Percentiles rank a stretch among this genome's conserved stretches.
phyloP scores from a whole-genome alignment of 1,139 yeast species.

The Sugiyamaella xylanicola region DNA sequence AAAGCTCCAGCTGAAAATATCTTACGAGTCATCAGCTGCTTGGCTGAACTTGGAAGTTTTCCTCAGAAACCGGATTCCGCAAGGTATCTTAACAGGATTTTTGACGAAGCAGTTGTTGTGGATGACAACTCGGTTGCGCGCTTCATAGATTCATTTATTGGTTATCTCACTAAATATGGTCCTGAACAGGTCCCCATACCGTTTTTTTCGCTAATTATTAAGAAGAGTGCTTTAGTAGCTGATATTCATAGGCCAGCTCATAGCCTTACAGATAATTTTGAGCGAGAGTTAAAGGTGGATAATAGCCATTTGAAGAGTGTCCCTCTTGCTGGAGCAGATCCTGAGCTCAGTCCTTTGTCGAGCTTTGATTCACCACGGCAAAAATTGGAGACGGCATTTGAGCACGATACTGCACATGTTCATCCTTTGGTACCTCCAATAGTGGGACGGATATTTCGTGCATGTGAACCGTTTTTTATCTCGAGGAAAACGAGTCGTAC shows the following conservation, averaged over 20 bases:
- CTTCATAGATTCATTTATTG: slow-evolving; percentile 1
- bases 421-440: neutral
- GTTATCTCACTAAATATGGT: slow-evolving; percentile 8
- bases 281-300: no score
- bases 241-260: no score
- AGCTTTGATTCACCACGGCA: neutral
- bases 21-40: slow-evolving; percentile 2
- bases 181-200: slow-evolving; percentile 12
- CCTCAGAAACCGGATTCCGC: neutral
- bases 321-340: neutral
- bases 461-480: slow-evolving; percentile 12
- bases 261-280: no score
- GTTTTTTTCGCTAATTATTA: slow-evolving; percentile 1
- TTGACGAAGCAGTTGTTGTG: slow-evolving; percentile 7
- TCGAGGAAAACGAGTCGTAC: neutral
- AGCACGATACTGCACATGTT: neutral
- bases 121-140: neutral
- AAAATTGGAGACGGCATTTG: neutral
- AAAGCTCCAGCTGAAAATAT: slow-evolving; percentile 9
- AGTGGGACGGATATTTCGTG: neutral
- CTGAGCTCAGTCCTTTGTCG: neutral
- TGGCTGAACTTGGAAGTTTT: slow-evolving; percentile 3
- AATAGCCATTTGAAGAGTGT: no score
- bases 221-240: slow-evolving; percentile 3
- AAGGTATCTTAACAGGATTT: neutral